Base-by-base conservation (phyloP, 2,329 filamentous ascomycete genomes). In the Setomelanomma holmii region DNA sequence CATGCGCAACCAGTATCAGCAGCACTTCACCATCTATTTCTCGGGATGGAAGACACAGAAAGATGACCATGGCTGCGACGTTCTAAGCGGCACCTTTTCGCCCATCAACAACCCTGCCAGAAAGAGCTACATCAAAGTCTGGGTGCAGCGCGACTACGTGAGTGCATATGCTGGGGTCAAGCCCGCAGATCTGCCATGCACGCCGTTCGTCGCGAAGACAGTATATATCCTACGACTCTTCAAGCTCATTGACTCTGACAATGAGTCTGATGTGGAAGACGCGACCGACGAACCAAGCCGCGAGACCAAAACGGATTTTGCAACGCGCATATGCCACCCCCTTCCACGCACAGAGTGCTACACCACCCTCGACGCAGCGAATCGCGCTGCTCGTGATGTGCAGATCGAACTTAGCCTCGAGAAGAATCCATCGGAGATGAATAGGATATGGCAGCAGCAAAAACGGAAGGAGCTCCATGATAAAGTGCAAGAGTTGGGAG, bases 391-490 rank as follows among this genome's bases (percentile, higher is more conserved):
- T 2, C 47, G 51, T 17, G 46, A 48, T 4, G 45, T 71, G 5
- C 68, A 73, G 22, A 47, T 71, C 7, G 51, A 63, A 17, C 47
- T 73, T 5, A 64, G 60, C 24, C 64, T 67, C 21, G 49, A 64
- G 39, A 49, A 51, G 33, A 35, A 59, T 5, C 51, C 56, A 0
- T 42, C 33, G 5, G 24, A 38, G 5, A 17, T 50, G 21, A 50
- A 56, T 12, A 41, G 43, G 33, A 24, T 22, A 1, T 70, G 59
- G 52, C 68, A 67, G 52, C 36, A 48, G 5, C 24, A 56, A 14
- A 44, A 67, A 10, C 12, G 53, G 11, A 35, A 11, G 8, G 40
- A 54, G 7, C 45, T 73, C 36, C 51, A 57, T 5, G 22, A 34
- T 3, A 66, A 61, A 42, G 6, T 63, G 17, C 14, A 49, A 4